Evolutionary conservation across 257 asterid species (phyloP), one percentile per base, ranked within the genome.

Genomic region (Echites panduratus): DNA sequence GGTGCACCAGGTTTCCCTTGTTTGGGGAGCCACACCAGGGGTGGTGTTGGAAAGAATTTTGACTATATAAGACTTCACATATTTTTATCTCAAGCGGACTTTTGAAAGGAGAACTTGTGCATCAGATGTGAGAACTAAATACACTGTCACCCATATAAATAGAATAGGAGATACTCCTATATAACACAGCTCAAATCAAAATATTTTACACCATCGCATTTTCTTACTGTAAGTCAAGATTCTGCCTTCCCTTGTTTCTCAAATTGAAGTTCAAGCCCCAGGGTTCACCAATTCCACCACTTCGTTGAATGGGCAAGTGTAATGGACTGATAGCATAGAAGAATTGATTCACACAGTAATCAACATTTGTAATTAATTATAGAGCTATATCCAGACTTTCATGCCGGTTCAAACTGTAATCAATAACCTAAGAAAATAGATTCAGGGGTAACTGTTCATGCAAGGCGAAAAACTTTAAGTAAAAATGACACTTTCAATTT

Each of bases 151-250:
- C 63, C n/a, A 29, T 32, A 69, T 35, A 43, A 32, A 43, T 0
- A 61, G 2, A 22, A 32, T 12, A 48, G n/a, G 20, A 32, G 27
- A 49, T 29, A 10, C 9, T 44, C 29, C 44, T 41, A 48, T 17
- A 1, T 1, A 35, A 24, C 44, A 22, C 16, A 35, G 13, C 17
- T 38, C 40, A 11, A 48, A 14, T 11, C 3, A 22, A 40, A 32
- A 62, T 5, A n/a, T 14, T 62, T 9, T 24, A 26, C 47, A 5
- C 11, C 35, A 71, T 16, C 66, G 44, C 65, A 29, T 65, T 73
- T 58, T 73, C 79, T 82, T 86, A 95, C 99, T 91, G 84, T 45
- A 92, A 85, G 85, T 95, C 98, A 45, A 92, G 96, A 84, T 85
- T 86, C 84, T 81, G 88, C 58, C 80, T 76, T 73, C 90, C 78